Percentiles rank a stretch among this genome's conserved stretches.
These are phyloP conservation scores for Fagus sylvatica DNA, from an alignment of 306 rosid species.

Conservation along the genomic window DNA sequence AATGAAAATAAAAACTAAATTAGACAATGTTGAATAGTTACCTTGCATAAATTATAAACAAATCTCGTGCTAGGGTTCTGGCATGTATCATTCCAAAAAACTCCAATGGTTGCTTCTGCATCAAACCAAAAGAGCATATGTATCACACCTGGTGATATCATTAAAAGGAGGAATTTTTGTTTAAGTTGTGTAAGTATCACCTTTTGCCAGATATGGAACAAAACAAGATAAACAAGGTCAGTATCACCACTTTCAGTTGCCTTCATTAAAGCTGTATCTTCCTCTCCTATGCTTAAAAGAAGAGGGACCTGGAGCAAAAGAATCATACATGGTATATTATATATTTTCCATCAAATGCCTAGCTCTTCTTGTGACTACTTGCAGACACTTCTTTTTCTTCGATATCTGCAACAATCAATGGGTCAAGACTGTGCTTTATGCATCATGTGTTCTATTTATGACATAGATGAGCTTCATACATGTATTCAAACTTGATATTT, in stretches of 20 bases:
- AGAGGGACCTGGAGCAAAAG: constrained; percentile 76
- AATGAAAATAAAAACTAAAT: neutral
- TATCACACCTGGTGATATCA: constrained; percentile 5
- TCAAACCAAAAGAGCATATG: constrained; percentile 24
- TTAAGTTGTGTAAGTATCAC: constrained; percentile 40
- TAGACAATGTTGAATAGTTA: constrained; percentile 31
- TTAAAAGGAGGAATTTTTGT: neutral
- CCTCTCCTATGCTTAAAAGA: constrained; percentile 96
- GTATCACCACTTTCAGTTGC: constrained; percentile 96
- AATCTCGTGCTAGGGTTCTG: constrained; percentile 69
- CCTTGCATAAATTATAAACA: constrained; percentile 80
- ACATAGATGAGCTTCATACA: no score
- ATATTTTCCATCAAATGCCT: constrained; percentile 3
- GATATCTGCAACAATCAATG: no score
- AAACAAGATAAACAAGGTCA: constrained; percentile 94
- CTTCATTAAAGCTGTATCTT: constrained; percentile 81
- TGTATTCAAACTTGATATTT: no score
- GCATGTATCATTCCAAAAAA: constrained; percentile 81
- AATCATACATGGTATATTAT: constrained; percentile 12
- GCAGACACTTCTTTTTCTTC: no score
- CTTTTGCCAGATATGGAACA: constrained; percentile 95
- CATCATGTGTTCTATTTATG: no score
- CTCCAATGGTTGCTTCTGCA: constrained; percentile 85
- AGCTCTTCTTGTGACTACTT: no score
- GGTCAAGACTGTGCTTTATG: no score